These are phyloP conservation scores for Recurvomyces mirabilis DNA, from an alignment of 495 filamentous ascomycete genomes.

Conservation along the genomic window DNA sequence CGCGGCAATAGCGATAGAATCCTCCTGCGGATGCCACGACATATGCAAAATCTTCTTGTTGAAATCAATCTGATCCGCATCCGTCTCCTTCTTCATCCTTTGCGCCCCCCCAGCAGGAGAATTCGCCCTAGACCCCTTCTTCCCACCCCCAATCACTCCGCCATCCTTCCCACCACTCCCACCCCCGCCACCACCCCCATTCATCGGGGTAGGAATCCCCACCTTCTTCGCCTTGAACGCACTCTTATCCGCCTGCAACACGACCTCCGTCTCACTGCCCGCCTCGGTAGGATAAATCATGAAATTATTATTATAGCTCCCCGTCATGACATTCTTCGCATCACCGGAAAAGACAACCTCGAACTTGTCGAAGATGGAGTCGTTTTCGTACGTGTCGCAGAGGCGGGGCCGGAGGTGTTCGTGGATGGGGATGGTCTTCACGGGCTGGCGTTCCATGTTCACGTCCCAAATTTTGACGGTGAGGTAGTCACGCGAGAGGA, in stretches of 20 bases:
- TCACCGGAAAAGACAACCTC: slow-evolving; percentile 98
- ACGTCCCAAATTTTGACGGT: slow-evolving; percentile 99
- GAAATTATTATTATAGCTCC: slow-evolving; percentile 99
- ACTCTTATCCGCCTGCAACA: slow-evolving; percentile 94
- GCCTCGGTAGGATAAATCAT: slow-evolving; percentile 99
- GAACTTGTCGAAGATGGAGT: slow-evolving; percentile 99
- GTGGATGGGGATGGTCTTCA: slow-evolving; percentile 98
- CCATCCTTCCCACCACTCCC: slow-evolving; percentile 61
- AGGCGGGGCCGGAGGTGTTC: slow-evolving; percentile 89
- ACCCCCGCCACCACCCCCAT: slow-evolving; percentile 54
- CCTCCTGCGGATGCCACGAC: slow-evolving; percentile 99
- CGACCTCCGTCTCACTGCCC: slow-evolving; percentile 90
- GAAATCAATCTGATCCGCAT: slow-evolving; percentile 98
- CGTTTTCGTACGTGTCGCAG: slow-evolving; percentile 98
- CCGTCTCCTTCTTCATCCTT: slow-evolving; percentile 96
- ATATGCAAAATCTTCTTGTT: slow-evolving; percentile 99
- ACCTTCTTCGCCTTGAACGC: slow-evolving; percentile 99
- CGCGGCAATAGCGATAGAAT: slow-evolving; percentile 98
- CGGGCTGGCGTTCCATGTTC: slow-evolving; percentile 91
- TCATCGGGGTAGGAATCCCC: slow-evolving; percentile 94
- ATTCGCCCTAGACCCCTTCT: slow-evolving; percentile 67
- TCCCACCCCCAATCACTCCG: slow-evolving; percentile 48
- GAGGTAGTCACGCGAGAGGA: slow-evolving; percentile 92
- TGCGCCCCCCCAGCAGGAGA: slow-evolving; percentile 77
- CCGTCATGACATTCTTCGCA: slow-evolving; percentile 98